Conservation (phyloP, 257 asterid species). For the Buddleja alternifolia region DNA sequence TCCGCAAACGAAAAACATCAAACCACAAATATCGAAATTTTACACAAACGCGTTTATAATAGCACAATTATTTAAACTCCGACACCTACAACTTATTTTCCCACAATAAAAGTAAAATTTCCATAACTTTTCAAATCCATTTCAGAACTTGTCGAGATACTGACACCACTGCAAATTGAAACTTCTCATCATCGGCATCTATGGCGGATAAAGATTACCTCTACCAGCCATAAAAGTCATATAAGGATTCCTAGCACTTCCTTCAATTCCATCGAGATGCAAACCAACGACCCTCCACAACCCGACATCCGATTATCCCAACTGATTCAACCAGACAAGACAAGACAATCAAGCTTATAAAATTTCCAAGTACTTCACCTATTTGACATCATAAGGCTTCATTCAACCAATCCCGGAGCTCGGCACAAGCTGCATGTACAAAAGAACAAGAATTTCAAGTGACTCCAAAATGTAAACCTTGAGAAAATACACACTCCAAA, state of each 20-base stretch:
- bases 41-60: constrained; percentile 21
- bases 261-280: constrained; percentile 37
- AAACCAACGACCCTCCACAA: constrained; percentile 43
- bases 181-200: constrained; percentile 44
- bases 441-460: background rate
- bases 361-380: constrained; percentile 50
- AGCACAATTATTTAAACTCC: constrained; percentile 35
- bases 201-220: constrained; percentile 37
- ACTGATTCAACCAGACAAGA: constrained; percentile 54
- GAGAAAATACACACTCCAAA: background rate
- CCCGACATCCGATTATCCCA: constrained; percentile 35
- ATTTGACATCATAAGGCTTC: constrained; percentile 58
- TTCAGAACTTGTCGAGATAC: constrained; percentile 25
- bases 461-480: background rate
- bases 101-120: constrained; percentile 12
- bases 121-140: constrained; percentile 20
- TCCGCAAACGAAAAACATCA: constrained; percentile 9
- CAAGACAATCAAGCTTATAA: constrained; percentile 48
- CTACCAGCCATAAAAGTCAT: constrained; percentile 41
- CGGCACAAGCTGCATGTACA: constrained; percentile 66
- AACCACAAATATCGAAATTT: constrained; percentile 28
- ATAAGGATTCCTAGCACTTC: constrained; percentile 39
- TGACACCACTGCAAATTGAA: constrained; percentile 30
- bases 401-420: constrained; percentile 61
- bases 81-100: constrained; percentile 3